Conservation (phyloP, 2,329 filamentous ascomycete genomes). For the Ophiostoma perfectum region DNA sequence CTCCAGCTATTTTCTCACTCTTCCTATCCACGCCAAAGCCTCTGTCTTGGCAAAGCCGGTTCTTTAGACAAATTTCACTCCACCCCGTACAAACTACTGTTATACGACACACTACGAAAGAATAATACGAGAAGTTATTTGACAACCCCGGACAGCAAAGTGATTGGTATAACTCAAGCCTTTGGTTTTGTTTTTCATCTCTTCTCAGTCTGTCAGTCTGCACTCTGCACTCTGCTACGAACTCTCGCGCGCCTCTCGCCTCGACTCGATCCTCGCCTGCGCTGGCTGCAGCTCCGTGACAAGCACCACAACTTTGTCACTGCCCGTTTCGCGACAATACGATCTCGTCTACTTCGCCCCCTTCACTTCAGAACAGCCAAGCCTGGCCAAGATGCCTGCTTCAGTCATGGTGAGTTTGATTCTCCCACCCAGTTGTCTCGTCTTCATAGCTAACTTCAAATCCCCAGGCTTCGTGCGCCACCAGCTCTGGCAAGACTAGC, state of each 20-base stretch:
- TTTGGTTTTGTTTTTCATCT: neutral
- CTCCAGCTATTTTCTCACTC: neutral
- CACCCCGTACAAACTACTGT: constrained; percentile 3
- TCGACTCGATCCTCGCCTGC: neutral
- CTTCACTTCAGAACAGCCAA: neutral
- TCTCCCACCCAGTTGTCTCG: too few species aligned
- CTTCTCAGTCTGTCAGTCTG: neutral
- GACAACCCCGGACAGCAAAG: neutral
- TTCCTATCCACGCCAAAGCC: neutral
- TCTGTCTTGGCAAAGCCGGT: constrained; percentile 8
- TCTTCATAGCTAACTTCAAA: neutral
- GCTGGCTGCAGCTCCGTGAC: neutral
- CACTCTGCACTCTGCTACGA: neutral
- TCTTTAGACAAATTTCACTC: neutral
- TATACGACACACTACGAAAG: constrained; percentile 8
- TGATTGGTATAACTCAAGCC: neutral
- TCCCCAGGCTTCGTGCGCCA: neutral
- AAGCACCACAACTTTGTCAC: neutral
- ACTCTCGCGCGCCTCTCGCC: neutral
- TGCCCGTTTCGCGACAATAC: neutral
- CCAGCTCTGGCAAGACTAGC: neutral
- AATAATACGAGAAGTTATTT: neutral
- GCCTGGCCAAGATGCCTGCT: neutral
- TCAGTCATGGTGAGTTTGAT: neutral
- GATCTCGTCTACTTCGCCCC: neutral